Conservation (phyloP, 2,329 filamentous ascomycete genomes). For the Hypoxylon sp. region DNA sequence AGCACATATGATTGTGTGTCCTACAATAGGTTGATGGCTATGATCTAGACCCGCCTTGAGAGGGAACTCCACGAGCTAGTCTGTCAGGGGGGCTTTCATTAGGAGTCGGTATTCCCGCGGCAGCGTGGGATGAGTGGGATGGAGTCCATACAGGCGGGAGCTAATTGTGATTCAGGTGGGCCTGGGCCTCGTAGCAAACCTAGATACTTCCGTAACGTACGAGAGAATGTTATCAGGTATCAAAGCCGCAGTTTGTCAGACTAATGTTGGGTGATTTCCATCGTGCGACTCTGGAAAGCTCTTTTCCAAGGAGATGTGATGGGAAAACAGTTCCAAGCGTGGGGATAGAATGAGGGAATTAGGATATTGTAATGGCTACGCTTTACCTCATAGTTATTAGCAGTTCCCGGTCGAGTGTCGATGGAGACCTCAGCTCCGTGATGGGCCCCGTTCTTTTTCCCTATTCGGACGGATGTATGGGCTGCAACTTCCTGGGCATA, state of each 20-base stretch:
- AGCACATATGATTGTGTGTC: not conserved
- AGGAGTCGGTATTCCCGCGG: conserved; percentile 14
- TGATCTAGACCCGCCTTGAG: conserved; percentile 22
- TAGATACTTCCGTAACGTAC: conserved; percentile 2
- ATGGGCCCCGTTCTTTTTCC: conserved; percentile 17
- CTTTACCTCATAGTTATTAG: conserved; percentile 37
- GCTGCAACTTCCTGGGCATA: conserved; percentile 11
- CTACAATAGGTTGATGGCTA: not conserved
- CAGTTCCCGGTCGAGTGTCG: not conserved
- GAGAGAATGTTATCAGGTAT: conserved; percentile 6
- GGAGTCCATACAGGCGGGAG: conserved; percentile 12
- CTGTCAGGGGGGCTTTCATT: conserved; percentile 7
- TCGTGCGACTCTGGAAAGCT: conserved; percentile 8
- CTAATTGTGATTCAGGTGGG: conserved; percentile 14
- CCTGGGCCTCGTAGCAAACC: conserved; percentile 12
- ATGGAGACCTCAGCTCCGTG: conserved; percentile 16
- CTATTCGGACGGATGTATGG: conserved; percentile 1
- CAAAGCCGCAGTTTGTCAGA: conserved; percentile 8
- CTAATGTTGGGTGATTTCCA: conserved; percentile 2
- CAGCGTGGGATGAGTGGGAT: conserved; percentile 9
- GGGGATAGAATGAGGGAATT: conserved; percentile 11
- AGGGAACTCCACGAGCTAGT: not conserved
- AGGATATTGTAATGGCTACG: not conserved
- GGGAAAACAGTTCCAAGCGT: not conserved
- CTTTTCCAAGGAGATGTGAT: conserved; percentile 12